These are phyloP conservation scores for Rhodotorula mucilaginosa DNA, from an alignment of 1,284 basidiomycete species.

Conservation along the genomic window DNA sequence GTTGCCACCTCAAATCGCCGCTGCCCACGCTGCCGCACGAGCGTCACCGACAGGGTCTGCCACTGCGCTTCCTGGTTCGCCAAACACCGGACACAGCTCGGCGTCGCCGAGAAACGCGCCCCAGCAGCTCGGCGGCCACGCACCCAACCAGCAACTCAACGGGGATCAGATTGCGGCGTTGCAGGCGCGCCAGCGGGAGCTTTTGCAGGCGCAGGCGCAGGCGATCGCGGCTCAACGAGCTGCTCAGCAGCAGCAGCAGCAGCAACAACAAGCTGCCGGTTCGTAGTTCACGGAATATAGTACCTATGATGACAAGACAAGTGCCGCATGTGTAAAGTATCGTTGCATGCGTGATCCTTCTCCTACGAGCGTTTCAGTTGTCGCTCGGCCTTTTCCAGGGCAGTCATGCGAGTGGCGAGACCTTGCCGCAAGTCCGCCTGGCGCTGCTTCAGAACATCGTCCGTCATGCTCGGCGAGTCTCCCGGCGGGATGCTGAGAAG, in stretches of 20 bases:
- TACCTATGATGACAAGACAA: background rate
- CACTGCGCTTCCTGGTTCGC: slow-evolving; percentile 14
- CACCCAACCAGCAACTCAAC: slow-evolving; percentile 15
- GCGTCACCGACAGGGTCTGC: slow-evolving; percentile 19
- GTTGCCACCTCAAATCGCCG: slow-evolving; percentile 13
- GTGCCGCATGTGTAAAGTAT: too few species aligned
- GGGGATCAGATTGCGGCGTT: slow-evolving; percentile 26
- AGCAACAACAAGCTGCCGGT: background rate
- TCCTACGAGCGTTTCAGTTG: background rate
- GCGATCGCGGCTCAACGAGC: slow-evolving; percentile 8
- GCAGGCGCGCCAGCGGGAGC: slow-evolving; percentile 21
- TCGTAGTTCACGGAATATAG: background rate
- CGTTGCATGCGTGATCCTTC: too few species aligned
- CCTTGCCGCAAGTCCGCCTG: slow-evolving; percentile 46
- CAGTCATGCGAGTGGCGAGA: slow-evolving; percentile 14
- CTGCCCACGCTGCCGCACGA: slow-evolving; percentile 10
- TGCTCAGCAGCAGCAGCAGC: background rate
- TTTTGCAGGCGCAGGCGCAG: slow-evolving; percentile 23
- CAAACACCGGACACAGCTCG: slow-evolving; percentile 4
- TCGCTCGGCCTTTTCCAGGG: slow-evolving; percentile 18
- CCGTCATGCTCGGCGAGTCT: slow-evolving; percentile 30
- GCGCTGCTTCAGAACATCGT: slow-evolving; percentile 50
- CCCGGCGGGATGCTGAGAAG: slow-evolving; percentile 67
- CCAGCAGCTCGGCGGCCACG: slow-evolving; percentile 7
- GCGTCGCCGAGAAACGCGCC: background rate